These are phyloP conservation scores for Fusarium ambrosium DNA, from an alignment of 2,329 filamentous ascomycete species.

Conservation along the genomic window DNA sequence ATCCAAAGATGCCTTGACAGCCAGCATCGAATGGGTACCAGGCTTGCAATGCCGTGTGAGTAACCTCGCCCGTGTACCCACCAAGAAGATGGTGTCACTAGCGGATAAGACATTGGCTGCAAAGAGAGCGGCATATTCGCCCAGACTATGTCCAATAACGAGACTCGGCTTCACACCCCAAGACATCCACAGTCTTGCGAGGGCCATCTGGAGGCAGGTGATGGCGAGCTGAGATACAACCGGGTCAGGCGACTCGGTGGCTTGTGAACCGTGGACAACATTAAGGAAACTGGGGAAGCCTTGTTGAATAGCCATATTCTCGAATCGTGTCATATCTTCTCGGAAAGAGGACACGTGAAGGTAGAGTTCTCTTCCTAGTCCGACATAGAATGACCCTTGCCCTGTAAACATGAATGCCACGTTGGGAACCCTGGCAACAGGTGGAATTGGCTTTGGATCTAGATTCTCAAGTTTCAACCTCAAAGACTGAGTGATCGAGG, in stretches of 20 bases:
- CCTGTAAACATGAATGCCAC: conserved; percentile 62
- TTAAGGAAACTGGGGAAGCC: conserved; percentile 56
- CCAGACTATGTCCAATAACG: conserved; percentile 66
- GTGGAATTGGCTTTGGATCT: conserved; percentile 34
- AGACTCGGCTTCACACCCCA: conserved; percentile 56
- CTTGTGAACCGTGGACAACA: conserved; percentile 59
- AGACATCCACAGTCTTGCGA: conserved; percentile 51
- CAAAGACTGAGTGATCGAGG: conserved; percentile 21
- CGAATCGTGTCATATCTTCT: conserved; percentile 50
- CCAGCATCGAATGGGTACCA: conserved; percentile 28
- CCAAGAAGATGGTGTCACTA: conserved; percentile 71
- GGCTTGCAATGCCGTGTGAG: conserved; percentile 66
- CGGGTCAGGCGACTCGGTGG: conserved; percentile 26
- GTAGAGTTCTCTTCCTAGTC: conserved; percentile 53
- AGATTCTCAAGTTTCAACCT: conserved; percentile 18
- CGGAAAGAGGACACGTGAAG: conserved; percentile 50
- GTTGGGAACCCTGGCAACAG: conserved; percentile 30
- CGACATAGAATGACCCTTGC: conserved; percentile 56
- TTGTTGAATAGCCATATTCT: conserved; percentile 49
- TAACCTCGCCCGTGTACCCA: conserved; percentile 69
- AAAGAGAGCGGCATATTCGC: conserved; percentile 74
- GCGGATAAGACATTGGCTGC: conserved; percentile 71
- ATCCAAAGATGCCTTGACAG: conserved; percentile 25
- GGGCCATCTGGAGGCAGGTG: conserved; percentile 56
- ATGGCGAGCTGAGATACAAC: conserved; percentile 55